Conservation (phyloP, 805 yeast genomes). For the Myxozyma neglecta region DNA sequence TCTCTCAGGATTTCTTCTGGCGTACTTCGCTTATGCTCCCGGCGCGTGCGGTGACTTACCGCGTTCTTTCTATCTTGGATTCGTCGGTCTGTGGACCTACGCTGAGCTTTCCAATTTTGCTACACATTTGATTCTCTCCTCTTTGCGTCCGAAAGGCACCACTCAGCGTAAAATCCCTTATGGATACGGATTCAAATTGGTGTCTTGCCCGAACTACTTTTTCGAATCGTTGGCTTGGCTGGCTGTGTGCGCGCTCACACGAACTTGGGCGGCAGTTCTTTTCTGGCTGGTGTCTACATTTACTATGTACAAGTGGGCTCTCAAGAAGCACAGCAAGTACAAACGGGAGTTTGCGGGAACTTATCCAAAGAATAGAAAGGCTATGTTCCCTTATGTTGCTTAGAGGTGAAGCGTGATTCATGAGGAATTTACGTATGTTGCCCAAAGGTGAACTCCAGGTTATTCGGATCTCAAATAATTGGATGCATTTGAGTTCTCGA, state of each 20-base stretch:
- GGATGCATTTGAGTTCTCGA: too few species aligned
- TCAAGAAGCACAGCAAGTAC: constrained; percentile 74
- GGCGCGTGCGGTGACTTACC: constrained; percentile 10
- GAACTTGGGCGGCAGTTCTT: constrained; percentile 57
- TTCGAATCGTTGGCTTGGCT: constrained; percentile 83
- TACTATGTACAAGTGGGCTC: constrained; percentile 94
- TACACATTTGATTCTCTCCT: constrained; percentile 64
- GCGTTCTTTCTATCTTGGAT: background rate
- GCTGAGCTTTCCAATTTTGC: constrained; percentile 72
- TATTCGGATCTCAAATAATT: too few species aligned
- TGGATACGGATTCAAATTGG: constrained; percentile 78
- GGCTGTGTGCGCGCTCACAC: constrained; percentile 64
- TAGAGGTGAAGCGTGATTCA: background rate
- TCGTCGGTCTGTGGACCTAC: constrained; percentile 34
- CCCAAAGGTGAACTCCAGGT: too few species aligned
- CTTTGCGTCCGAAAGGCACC: constrained; percentile 41
- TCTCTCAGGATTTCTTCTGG: constrained; percentile 69
- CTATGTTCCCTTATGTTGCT: constrained; percentile 68
- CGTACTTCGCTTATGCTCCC: constrained; percentile 53
- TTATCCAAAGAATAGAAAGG: constrained; percentile 78
- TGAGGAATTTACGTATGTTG: too few species aligned
- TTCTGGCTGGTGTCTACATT: constrained; percentile 71
- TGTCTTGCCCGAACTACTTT: constrained; percentile 90
- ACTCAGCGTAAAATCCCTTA: constrained; percentile 65
- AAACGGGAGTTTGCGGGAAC: constrained; percentile 61